These are phyloP conservation scores for Eucalyptus curtisii DNA, from an alignment of 345 rosid genomes.

Conservation along the genomic window DNA sequence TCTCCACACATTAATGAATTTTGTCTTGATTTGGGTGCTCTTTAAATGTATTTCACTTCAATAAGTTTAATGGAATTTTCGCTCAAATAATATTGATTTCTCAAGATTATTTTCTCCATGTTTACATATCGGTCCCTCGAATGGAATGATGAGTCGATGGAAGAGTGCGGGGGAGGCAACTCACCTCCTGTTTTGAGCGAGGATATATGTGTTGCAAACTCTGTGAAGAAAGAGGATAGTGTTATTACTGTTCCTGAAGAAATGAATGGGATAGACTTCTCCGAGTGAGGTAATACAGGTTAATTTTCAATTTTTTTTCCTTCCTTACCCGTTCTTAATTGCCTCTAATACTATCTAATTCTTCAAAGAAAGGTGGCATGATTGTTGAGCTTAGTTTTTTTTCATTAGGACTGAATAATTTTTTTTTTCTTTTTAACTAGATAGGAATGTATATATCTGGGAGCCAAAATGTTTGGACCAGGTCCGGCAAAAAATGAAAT, in stretches of 20 bases:
- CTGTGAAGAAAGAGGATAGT: slow-evolving; percentile 61
- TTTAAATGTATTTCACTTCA: neutral
- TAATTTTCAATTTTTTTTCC: neutral
- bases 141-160: slow-evolving; percentile 85
- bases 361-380: neutral
- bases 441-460: neutral
- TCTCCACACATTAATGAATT: neutral
- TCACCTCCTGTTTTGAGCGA: slow-evolving; percentile 44
- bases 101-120: neutral
- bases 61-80: neutral
- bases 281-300: slow-evolving; percentile 52
- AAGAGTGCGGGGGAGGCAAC: slow-evolving; percentile 62
- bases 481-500: neutral
- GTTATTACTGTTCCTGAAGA: slow-evolving; percentile 35
- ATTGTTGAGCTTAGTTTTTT: neutral
- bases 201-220: slow-evolving; percentile 38
- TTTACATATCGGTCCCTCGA: slow-evolving; percentile 48
- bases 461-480: neutral
- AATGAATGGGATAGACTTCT: slow-evolving; percentile 97
- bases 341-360: neutral
- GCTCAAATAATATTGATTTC: neutral
- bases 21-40: neutral
- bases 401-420: neutral
- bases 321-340: neutral
- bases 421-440: neutral